Percentiles rank a stretch among this genome's conserved stretches.
phyloP scores from a whole-genome alignment of 202 grass and related monocot genomes.

The Musa balbisiana region DNA sequence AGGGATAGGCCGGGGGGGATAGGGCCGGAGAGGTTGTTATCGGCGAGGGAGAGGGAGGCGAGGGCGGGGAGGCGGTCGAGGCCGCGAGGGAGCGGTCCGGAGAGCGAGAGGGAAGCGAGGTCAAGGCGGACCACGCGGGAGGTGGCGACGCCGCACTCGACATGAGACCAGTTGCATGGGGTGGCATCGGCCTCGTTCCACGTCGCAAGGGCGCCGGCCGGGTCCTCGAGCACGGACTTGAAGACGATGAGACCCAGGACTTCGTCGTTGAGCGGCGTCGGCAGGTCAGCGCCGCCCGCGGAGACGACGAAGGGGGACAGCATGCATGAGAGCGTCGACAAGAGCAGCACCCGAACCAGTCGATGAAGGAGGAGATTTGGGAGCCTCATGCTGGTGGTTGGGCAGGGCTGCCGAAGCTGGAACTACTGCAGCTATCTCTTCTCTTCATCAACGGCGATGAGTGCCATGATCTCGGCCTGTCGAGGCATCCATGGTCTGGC shows the following conservation, averaged over 20 bases:
- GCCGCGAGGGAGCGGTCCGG: constrained; percentile 57
- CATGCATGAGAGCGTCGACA: too few species aligned
- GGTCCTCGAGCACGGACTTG: constrained; percentile 49
- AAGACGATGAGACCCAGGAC: constrained; percentile 79
- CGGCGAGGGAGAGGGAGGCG: constrained; percentile 48
- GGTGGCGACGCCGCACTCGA: constrained; percentile 71
- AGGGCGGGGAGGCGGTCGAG: constrained; percentile 70
- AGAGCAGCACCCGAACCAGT: too few species aligned
- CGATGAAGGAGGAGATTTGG: too few species aligned
- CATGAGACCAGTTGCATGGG: constrained; percentile 65
- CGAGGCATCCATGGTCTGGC: too few species aligned
- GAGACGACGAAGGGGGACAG: too few species aligned
- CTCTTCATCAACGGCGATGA: too few species aligned
- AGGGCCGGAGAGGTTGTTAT: constrained; percentile 75
- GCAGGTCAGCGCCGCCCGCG: constrained; percentile 17
- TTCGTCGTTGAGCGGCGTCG: constrained; percentile 80
- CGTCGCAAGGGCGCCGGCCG: constrained; percentile 37
- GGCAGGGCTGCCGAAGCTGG: too few species aligned
- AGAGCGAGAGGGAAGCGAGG: constrained; percentile 57
- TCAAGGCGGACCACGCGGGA: constrained; percentile 67
- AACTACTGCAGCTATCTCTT: too few species aligned
- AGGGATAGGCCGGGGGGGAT: constrained; percentile 64
- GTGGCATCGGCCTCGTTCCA: constrained; percentile 75
- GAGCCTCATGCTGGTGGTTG: too few species aligned
- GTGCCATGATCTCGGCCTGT: too few species aligned